phyloP scores from a whole-genome alignment of 306 rosid genomes.

The Vicia faba region DNA sequence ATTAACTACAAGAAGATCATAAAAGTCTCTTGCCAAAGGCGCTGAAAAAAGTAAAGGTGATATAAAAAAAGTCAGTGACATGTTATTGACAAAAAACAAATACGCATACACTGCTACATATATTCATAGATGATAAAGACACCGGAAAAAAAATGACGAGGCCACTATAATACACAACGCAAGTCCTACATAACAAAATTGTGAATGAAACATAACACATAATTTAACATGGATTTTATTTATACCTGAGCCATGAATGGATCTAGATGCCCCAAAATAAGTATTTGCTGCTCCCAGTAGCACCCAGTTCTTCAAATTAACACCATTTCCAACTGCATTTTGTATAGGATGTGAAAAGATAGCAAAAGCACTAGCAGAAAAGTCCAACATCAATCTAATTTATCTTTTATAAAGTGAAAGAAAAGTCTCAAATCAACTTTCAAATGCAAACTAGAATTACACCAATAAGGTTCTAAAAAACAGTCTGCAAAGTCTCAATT shows the following conservation, averaged over 20 bases:
- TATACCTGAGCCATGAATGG: conserved; percentile 60
- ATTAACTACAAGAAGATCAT: conserved; percentile 80
- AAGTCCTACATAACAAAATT: background rate
- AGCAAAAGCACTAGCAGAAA: too few species aligned
- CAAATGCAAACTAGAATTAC: too few species aligned
- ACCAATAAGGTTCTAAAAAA: too few species aligned
- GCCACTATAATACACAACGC: too few species aligned
- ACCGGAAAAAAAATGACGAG: background rate
- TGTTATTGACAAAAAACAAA: conserved; percentile 16
- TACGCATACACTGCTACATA: background rate
- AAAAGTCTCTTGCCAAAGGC: conserved; percentile 65
- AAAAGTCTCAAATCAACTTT: too few species aligned
- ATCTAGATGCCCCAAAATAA: conserved; percentile 48
- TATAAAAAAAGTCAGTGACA: background rate
- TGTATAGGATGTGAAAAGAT: too few species aligned
- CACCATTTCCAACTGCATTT: conserved; percentile 39
- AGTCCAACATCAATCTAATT: too few species aligned
- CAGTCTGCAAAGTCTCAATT: too few species aligned
- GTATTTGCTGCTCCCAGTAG: conserved; percentile 51
- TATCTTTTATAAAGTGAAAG: too few species aligned
- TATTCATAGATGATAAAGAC: background rate
- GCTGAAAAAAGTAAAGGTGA: conserved; percentile 47
- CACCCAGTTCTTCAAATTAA: conserved; percentile 50
- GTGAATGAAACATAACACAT: too few species aligned
- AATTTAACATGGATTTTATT: too few species aligned